These are phyloP conservation scores for Orbilia javanica DNA, from an alignment of 2,329 filamentous ascomycete species.

Conservation along the genomic window DNA sequence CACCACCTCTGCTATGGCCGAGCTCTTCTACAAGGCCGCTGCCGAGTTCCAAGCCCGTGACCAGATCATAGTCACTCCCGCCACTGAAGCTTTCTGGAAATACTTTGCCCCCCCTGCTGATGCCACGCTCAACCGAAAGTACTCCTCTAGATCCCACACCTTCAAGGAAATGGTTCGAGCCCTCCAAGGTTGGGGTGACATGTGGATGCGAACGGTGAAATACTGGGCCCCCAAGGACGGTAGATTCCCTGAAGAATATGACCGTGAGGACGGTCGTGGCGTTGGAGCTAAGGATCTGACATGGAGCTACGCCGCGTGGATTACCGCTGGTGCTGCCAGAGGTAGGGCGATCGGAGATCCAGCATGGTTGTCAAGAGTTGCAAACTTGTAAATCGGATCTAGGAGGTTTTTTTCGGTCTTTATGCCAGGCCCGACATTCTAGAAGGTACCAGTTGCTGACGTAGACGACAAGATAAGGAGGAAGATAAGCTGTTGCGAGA, in stretches of 20 bases:
- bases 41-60: conserved; percentile 77
- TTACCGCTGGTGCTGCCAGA: conserved; percentile 68
- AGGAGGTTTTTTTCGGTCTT: not conserved
- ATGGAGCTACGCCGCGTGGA: conserved; percentile 79
- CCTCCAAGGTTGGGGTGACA: conserved; percentile 56
- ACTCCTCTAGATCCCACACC: conserved; percentile 37
- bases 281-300: conserved; percentile 72
- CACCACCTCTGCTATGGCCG: conserved; percentile 80
- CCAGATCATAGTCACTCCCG: conserved; percentile 74
- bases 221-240: conserved; percentile 66
- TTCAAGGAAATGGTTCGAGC: conserved; percentile 54
- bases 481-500: conserved; percentile 6
- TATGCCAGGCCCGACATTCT: conserved; percentile 14
- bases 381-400: conserved; percentile 33
- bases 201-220: conserved; percentile 54
- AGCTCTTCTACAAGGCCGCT: conserved; percentile 82
- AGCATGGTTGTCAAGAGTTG: conserved; percentile 39
- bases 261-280: conserved; percentile 65
- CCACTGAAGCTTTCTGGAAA: conserved; percentile 78
- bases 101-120: conserved; percentile 46
- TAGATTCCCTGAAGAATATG: conserved; percentile 67
- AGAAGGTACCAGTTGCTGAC: conserved; percentile 1
- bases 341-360: conserved; percentile 36
- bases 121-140: conserved; percentile 25
- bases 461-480: conserved; percentile 20